Conservation (phyloP, 768 basidiomycete species). For the Amanita subjunquillea region DNA sequence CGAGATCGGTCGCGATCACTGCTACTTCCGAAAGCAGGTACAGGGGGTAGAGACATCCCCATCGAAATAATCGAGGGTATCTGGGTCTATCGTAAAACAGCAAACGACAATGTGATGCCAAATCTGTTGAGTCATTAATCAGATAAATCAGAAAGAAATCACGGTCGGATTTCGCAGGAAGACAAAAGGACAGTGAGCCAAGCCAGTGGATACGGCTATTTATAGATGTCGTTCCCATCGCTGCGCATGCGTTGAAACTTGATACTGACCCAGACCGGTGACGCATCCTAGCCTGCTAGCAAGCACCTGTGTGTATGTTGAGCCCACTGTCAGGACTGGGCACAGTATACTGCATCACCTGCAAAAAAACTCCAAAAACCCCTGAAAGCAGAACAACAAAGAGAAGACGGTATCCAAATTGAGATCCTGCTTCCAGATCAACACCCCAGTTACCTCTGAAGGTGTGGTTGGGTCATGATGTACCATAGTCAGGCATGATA, state of each 20-base stretch:
- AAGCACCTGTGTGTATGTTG: conserved; percentile 38
- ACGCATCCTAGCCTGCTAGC: conserved; percentile 76
- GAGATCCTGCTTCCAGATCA: conserved; percentile 78
- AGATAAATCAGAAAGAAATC: neutral
- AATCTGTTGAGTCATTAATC: conserved; percentile 20
- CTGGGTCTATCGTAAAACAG: conserved; percentile 56
- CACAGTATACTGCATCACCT: conserved; percentile 31
- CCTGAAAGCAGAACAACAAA: conserved; percentile 82
- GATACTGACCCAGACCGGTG: conserved; percentile 57
- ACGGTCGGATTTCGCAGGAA: too few species aligned
- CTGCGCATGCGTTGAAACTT: neutral
- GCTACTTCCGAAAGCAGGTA: conserved; percentile 59
- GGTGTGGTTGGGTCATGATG: neutral
- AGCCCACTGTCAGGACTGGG: neutral
- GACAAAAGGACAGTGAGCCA: too few species aligned
- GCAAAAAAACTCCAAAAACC: conserved; percentile 73
- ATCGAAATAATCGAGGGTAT: conserved; percentile 45
- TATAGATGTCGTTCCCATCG: neutral
- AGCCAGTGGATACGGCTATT: neutral
- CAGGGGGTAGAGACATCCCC: conserved; percentile 54
- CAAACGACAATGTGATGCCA: conserved; percentile 50
- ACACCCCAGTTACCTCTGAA: conserved; percentile 82
- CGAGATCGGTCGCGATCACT: conserved; percentile 70
- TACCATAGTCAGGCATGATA: conserved; percentile 7
- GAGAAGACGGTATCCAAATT: conserved; percentile 78